phyloP scores from a whole-genome alignment of 1,284 basidiomycete species.

The Sanghuangporus weigelae region DNA sequence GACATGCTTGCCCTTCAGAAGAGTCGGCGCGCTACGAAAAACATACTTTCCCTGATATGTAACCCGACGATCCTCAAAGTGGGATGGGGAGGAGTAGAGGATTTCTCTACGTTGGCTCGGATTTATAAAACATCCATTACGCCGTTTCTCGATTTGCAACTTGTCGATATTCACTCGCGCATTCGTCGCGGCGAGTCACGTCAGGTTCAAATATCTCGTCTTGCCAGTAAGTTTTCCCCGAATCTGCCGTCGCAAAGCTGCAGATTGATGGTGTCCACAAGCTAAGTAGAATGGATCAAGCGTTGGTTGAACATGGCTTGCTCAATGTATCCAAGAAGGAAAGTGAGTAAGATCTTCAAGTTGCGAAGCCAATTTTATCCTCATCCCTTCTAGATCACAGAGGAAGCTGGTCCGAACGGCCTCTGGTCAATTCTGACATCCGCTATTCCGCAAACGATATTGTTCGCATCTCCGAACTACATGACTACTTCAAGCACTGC shows the following conservation, averaged over 20 bases:
- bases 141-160: conserved; percentile 2
- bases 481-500: background rate
- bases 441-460: conserved; percentile 7
- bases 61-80: background rate
- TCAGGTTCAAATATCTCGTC: background rate
- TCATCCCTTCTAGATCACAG: background rate
- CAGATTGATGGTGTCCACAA: conserved; percentile 4
- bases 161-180: conserved; percentile 6
- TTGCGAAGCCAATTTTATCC: background rate
- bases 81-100: conserved; percentile 4
- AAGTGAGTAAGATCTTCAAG: background rate
- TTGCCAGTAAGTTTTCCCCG: background rate
- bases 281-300: conserved; percentile 4
- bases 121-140: background rate
- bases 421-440: background rate
- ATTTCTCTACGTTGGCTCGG: background rate
- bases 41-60: background rate
- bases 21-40: background rate
- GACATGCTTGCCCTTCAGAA: conserved; percentile 3
- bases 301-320: background rate
- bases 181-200: background rate
- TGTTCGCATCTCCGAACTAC: conserved; percentile 4
- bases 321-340: background rate
- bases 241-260: background rate
- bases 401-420: background rate